A percentile compares a stretch with the other conserved stretches of the same genome.
These are phyloP conservation scores for Aspergillus sp. DNA, from an alignment of 2,329 filamentous ascomycete genomes.

Conservation along the genomic window DNA sequence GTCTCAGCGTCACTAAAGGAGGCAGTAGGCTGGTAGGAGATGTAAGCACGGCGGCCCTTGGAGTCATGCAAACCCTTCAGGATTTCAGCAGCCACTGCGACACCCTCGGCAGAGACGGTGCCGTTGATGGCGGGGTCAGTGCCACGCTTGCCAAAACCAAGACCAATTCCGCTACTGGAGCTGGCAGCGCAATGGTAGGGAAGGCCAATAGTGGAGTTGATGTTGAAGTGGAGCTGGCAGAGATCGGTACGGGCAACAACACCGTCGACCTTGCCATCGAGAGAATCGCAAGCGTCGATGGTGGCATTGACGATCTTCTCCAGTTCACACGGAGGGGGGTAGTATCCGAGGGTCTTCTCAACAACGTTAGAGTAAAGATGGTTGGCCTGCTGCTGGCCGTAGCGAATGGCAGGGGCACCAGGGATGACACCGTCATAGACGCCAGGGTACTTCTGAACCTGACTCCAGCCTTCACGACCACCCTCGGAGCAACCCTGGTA, in stretches of 20 bases:
- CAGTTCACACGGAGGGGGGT: conserved; percentile 40
- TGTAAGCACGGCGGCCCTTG: conserved; percentile 44
- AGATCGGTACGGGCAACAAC: conserved; percentile 54
- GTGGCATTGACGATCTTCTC: conserved; percentile 52
- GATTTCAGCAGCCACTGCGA: conserved; percentile 39
- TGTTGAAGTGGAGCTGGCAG: conserved; percentile 50
- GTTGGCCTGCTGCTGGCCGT: conserved; percentile 46
- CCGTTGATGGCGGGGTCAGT: conserved; percentile 35
- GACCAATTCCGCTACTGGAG: conserved; percentile 28
- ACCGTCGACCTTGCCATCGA: conserved; percentile 58
- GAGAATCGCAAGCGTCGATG: conserved; percentile 56
- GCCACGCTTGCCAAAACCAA: conserved; percentile 31
- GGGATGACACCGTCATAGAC: conserved; percentile 51
- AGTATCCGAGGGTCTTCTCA: conserved; percentile 46
- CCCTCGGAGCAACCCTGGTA: conserved; percentile 59
- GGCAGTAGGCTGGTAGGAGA: conserved; percentile 36
- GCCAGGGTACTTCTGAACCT: conserved; percentile 53
- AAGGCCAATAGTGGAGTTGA: conserved; percentile 50
- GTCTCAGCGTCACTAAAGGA: conserved; percentile 24
- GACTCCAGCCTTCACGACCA: conserved; percentile 54
- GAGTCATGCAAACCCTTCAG: conserved; percentile 46
- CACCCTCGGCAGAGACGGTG: conserved; percentile 29
- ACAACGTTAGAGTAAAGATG: conserved; percentile 44
- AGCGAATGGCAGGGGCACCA: conserved; percentile 52
- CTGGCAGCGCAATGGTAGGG: conserved; percentile 47